These are phyloP conservation scores for Cyberlindnera veronae DNA, from an alignment of 805 yeast species.

Conservation along the genomic window DNA sequence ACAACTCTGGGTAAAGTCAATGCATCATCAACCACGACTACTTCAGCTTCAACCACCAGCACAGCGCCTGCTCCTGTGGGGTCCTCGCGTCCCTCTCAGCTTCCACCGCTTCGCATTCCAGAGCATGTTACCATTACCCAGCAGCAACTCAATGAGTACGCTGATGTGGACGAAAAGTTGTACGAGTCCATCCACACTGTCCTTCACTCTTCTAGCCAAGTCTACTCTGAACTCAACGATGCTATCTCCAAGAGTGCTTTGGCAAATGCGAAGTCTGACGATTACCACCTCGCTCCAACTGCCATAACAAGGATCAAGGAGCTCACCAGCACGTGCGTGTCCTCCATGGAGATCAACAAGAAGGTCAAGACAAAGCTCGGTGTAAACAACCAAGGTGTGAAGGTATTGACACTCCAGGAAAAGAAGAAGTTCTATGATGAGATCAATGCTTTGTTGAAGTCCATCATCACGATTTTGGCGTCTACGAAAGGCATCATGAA, in stretches of 20 bases:
- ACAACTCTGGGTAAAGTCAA: too few relatives aligned
- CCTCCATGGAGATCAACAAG: constrained; percentile 80
- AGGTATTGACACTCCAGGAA: constrained; percentile 44
- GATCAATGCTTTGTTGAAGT: constrained; percentile 74
- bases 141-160: constrained; percentile 31
- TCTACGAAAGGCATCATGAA: constrained; percentile 78
- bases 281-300: constrained; percentile 33
- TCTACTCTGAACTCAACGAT: constrained; percentile 66
- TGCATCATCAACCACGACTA: background rate
- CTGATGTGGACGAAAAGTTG: constrained; percentile 62
- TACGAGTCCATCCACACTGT: constrained; percentile 63
- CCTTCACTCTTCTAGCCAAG: constrained; percentile 68
- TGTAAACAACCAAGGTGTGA: constrained; percentile 29
- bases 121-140: constrained; percentile 20
- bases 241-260: constrained; percentile 65
- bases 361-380: constrained; percentile 51
- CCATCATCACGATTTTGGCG: constrained; percentile 79
- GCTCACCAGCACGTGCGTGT: constrained; percentile 69
- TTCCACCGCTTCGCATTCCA: constrained; percentile 28
- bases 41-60: constrained; percentile 12
- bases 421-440: constrained; percentile 80
- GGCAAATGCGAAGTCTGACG: constrained; percentile 43
- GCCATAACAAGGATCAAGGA: constrained; percentile 70
- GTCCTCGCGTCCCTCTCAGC: constrained; percentile 13
- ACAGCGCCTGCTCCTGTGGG: too few relatives aligned